These are phyloP conservation scores for Kregervanrija pseudodelftensis DNA, from an alignment of 805 yeast species.

Conservation along the genomic window DNA sequence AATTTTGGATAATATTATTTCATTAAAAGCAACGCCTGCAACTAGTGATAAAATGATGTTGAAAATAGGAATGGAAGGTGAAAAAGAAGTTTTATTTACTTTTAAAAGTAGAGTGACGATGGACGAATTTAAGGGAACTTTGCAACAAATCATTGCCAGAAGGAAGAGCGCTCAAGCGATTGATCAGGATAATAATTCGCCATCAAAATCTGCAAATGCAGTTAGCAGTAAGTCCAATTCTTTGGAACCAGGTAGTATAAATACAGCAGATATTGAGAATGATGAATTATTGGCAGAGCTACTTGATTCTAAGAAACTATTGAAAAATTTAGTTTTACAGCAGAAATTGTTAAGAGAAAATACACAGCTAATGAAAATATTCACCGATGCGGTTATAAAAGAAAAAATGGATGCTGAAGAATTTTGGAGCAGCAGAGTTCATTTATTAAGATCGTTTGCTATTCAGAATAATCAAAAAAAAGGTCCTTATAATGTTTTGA, in stretches of 20 bases:
- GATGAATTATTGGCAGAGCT: slow-evolving; percentile 29
- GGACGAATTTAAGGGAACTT: slow-evolving; percentile 61
- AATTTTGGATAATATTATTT: slow-evolving; percentile 35
- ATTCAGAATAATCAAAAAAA: slow-evolving; percentile 74
- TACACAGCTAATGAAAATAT: slow-evolving; percentile 59
- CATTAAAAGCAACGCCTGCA: slow-evolving; percentile 65
- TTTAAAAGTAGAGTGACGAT: slow-evolving; percentile 69
- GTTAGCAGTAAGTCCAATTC: background rate
- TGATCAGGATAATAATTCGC: background rate
- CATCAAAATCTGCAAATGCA: background rate
- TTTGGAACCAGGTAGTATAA: background rate
- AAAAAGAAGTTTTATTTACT: slow-evolving; percentile 38
- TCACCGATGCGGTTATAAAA: slow-evolving; percentile 82
- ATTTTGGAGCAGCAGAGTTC: slow-evolving; percentile 81
- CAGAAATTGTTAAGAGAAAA: slow-evolving; percentile 69
- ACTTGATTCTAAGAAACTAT: slow-evolving; percentile 49
- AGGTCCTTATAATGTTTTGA: slow-evolving; percentile 90
- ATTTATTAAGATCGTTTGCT: slow-evolving; percentile 78
- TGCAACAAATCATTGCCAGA: slow-evolving; percentile 64
- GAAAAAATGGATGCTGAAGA: slow-evolving; percentile 70
- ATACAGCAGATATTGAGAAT: slow-evolving; percentile 13
- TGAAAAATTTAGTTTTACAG: slow-evolving; percentile 71
- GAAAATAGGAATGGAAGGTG: slow-evolving; percentile 34
- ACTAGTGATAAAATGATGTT: slow-evolving; percentile 60
- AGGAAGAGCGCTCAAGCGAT: slow-evolving; percentile 30